Evolutionary conservation across 2,329 filamentous ascomycete species (phyloP), one percentile per base, ranked within the genome.

Genomic region (Penicillium sp.): DNA sequence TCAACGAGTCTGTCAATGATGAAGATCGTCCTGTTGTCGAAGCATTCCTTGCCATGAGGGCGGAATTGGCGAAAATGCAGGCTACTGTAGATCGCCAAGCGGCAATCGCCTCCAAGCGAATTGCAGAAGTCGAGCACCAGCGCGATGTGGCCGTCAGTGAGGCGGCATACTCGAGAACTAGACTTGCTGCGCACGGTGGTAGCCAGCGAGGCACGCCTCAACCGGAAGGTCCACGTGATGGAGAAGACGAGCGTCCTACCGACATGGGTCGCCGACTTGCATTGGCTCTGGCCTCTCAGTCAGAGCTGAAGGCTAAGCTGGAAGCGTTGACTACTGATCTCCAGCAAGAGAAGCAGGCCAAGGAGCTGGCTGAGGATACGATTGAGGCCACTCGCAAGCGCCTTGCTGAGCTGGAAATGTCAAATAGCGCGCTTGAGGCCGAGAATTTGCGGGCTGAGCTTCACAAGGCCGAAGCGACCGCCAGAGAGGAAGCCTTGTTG

Each of bases 101-200:
- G 13, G 82, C 91, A 7, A 80, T 91, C 56, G 93, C 95, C 9
- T 92, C 93, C 0, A 93, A 89, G 74, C 87, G 94, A 61, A 93
- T 99, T 61, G 93, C 94, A 1, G 93, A 97, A 73, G 89, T 96
- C 1, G 95, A 99, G 73, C 93, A 91, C 72, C 95, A 99, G 78
- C 86, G 96, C 52, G 95, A 99, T 76, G 88, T 89, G 41, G 95
- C 95, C n/a, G 88, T 99, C 55, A 90, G 89, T 68, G 96, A 99
- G 78, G 95, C 95, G 1, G 90, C 95, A 0, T 98, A 98, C 75
- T 91, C 93, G 36, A 96, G 96, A 72, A 92, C 96, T 2, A 97
- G 92, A 72, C 81, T 97, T 53, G 93, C 93, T 33, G 93, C 92
- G 7, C 89, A 92, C 63, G 87, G 87, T 56, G 83, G 82, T n/a